A percentile compares a stretch with the other conserved stretches of the same genome.
Evolutionary conservation across 768 basidiomycete genomes (phyloP).

Genomic region (Brasilioporus rufonigricans): DNA sequence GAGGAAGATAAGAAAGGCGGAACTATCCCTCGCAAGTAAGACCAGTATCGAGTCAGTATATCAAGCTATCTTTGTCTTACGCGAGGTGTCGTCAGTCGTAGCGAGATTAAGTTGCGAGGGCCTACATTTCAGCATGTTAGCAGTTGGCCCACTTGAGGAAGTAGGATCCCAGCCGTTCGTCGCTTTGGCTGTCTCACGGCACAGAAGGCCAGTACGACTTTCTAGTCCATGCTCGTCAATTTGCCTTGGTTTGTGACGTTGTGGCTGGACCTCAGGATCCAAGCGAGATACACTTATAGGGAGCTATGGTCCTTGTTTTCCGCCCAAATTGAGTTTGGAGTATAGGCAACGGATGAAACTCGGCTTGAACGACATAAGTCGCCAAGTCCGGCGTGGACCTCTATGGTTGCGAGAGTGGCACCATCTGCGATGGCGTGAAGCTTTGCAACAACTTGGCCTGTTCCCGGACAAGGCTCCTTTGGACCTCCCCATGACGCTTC

Average conservation of each 20-base stretch:
- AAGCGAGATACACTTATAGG: conserved; percentile 11
- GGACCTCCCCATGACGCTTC: conserved; percentile 2
- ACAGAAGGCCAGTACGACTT: conserved; percentile 2
- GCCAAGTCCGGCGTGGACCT: conserved; percentile 7
- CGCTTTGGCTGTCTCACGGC: background rate
- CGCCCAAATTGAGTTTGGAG: background rate
- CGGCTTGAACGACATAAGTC: conserved; percentile 4
- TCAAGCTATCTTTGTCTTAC: conserved; percentile 5
- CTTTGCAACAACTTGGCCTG: conserved; percentile 9
- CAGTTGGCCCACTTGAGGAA: background rate
- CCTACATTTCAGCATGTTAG: conserved; percentile 9
- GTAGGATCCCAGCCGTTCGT: background rate
- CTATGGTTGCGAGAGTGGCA: conserved; percentile 7
- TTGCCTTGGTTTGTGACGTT: conserved; percentile 8
- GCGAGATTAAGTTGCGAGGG: background rate
- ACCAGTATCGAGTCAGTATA: conserved; percentile 9
- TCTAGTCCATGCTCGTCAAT: conserved; percentile 5
- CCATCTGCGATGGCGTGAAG: background rate
- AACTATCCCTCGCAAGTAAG: conserved; percentile 11
- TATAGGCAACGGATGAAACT: background rate
- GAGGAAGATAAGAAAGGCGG: conserved; percentile 13
- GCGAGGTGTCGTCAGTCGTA: background rate
- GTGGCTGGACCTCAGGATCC: conserved; percentile 11
- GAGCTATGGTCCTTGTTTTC: background rate
- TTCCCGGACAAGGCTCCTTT: background rate